Evolutionary conservation across 495 filamentous ascomycete species (phyloP).

Genomic region (Penicillium maclennaniae): DNA sequence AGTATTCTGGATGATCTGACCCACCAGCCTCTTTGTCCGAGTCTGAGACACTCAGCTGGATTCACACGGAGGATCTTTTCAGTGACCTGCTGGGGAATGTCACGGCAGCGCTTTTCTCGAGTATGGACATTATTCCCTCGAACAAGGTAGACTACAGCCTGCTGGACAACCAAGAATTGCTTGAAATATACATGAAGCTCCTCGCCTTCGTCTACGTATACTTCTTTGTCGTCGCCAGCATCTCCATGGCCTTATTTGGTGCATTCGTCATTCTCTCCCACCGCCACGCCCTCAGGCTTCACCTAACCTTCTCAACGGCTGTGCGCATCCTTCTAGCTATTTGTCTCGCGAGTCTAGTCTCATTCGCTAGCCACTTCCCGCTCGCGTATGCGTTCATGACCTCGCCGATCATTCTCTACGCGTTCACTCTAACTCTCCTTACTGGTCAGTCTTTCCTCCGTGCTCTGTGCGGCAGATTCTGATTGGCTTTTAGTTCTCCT

Average conservation of each 20-base stretch:
- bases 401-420: slow-evolving; percentile 40
- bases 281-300: slow-evolving; percentile 23
- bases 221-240: slow-evolving; percentile 36
- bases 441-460: slow-evolving; percentile 26
- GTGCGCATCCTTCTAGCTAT: slow-evolving; percentile 29
- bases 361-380: slow-evolving; percentile 30
- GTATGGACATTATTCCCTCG: slow-evolving; percentile 38
- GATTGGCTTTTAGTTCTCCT: slow-evolving; percentile 30
- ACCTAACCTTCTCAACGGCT: slow-evolving; percentile 24
- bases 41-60: slow-evolving; percentile 12
- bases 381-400: slow-evolving; percentile 41
- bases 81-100: slow-evolving; percentile 39
- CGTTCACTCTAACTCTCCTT: slow-evolving; percentile 35
- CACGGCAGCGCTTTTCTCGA: slow-evolving; percentile 41
- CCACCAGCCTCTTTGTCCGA: slow-evolving; percentile 27
- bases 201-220: slow-evolving; percentile 43
- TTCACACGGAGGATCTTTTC: slow-evolving; percentile 26
- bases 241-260: slow-evolving; percentile 36
- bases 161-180: slow-evolving; percentile 28
- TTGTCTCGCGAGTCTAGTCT: slow-evolving; percentile 27
- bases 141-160: slow-evolving; percentile 26
- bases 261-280: slow-evolving; percentile 27
- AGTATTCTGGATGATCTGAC: slow-evolving; percentile 31
- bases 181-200: slow-evolving; percentile 39
- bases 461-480: slow-evolving; percentile 6